These are phyloP conservation scores for Mycena venus DNA, from an alignment of 768 basidiomycete species.

Conservation along the genomic window DNA sequence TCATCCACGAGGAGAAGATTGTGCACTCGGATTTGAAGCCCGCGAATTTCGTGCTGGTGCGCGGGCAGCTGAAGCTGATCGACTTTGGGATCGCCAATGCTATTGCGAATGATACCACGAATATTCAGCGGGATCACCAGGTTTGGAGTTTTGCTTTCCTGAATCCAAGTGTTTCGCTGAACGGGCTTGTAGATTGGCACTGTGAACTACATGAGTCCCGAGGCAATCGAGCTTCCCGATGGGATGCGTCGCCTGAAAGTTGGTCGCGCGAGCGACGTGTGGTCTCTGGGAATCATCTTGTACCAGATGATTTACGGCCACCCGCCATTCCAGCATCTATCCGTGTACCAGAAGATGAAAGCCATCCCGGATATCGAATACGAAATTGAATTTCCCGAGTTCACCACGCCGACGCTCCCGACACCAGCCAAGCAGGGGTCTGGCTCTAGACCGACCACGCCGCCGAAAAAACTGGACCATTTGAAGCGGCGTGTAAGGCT, in stretches of 20 bases:
- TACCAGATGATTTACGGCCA: slow-evolving; percentile 99
- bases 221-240: slow-evolving; percentile 91
- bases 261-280: slow-evolving; percentile 95
- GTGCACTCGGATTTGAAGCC: slow-evolving; percentile 99
- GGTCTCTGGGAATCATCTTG: slow-evolving; percentile 97
- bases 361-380: slow-evolving; percentile 88
- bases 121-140: slow-evolving; percentile 97
- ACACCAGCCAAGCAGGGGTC: slow-evolving; percentile 46
- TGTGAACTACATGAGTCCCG: slow-evolving; percentile 99
- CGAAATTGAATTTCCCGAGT: slow-evolving; percentile 86
- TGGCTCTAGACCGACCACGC: slow-evolving; percentile 46
- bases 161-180: not conserved
- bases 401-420: slow-evolving; percentile 67
- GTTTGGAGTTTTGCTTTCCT: slow-evolving; percentile 51
- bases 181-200: slow-evolving; percentile 83
- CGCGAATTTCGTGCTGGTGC: slow-evolving; percentile 97
- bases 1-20: slow-evolving; percentile 98
- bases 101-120: slow-evolving; percentile 98
- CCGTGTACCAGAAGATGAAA: slow-evolving; percentile 91
- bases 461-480: slow-evolving; percentile 75
- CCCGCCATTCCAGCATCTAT: slow-evolving; percentile 91
- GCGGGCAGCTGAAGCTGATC: slow-evolving; percentile 95
- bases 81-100: slow-evolving; percentile 99
- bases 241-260: slow-evolving; percentile 93
- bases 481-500: slow-evolving; percentile 77